These are phyloP conservation scores for Tausonia pullulans DNA, from an alignment of 1,284 basidiomycete genomes.

Conservation along the genomic window DNA sequence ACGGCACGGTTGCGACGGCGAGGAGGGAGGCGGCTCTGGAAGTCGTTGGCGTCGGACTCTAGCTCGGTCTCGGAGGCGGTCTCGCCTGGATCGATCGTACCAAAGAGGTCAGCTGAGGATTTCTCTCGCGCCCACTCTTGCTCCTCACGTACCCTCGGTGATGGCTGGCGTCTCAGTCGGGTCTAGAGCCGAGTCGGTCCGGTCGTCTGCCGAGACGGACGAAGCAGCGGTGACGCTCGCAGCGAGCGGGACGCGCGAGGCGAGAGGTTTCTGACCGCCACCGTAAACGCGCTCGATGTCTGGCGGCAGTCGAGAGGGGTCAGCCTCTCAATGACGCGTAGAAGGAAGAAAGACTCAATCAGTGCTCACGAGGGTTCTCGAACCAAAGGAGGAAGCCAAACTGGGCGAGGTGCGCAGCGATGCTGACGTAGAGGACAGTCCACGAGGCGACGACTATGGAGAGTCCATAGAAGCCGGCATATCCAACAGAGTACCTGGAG, in stretches of 20 bases:
- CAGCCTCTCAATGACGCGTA: conserved; percentile 13
- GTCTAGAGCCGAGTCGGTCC: conserved; percentile 15
- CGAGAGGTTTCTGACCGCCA: conserved; percentile 66
- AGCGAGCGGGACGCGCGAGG: conserved; percentile 59
- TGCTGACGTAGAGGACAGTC: conserved; percentile 79
- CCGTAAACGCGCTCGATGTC: conserved; percentile 90
- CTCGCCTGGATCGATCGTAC: neutral
- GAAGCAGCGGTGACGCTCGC: conserved; percentile 17
- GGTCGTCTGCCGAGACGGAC: conserved; percentile 20
- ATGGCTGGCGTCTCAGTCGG: conserved; percentile 44
- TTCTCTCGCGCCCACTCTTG: too few species aligned
- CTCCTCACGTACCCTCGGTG: conserved; percentile 46
- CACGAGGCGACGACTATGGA: conserved; percentile 49
- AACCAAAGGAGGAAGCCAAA: conserved; percentile 95
- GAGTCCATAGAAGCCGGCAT: conserved; percentile 94
- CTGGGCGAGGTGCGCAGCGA: conserved; percentile 86
- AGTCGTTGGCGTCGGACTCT: neutral
- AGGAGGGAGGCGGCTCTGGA: neutral
- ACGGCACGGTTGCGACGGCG: neutral
- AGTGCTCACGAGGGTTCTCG: conserved; percentile 73
- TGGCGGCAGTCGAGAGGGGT: conserved; percentile 27
- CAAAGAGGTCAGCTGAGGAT: too few species aligned
- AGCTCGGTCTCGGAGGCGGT: conserved; percentile 6
- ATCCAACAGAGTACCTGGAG: conserved; percentile 83
- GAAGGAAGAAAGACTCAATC: conserved; percentile 29